Conservation (phyloP, 345 rosid genomes). For the Lenwebbia sp. region DNA sequence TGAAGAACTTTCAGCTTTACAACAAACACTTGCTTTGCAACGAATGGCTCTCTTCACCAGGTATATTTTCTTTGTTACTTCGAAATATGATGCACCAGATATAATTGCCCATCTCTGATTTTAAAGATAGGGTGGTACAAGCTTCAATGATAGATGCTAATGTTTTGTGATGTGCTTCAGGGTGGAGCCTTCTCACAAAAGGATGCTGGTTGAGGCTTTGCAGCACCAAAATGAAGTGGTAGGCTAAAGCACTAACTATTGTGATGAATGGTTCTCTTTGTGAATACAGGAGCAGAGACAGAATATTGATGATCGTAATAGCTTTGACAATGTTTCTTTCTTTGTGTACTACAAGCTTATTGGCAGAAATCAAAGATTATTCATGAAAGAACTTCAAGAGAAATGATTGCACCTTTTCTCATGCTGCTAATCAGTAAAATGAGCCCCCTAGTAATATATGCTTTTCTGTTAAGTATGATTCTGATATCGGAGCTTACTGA, state of each 20-base stretch:
- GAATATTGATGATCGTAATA: neutral
- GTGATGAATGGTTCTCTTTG: neutral
- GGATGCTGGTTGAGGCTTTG: slow-evolving; percentile 96
- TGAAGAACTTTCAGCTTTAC: slow-evolving; percentile 88
- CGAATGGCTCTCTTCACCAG: slow-evolving; percentile 91
- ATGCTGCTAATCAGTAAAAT: neutral
- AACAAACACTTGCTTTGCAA: slow-evolving; percentile 75
- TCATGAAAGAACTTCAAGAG: neutral
- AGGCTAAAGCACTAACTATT: slow-evolving; percentile 2
- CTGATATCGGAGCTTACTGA: neutral
- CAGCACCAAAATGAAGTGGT: slow-evolving; percentile 99
- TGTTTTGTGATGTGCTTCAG: slow-evolving; percentile 16
- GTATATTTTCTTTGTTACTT: slow-evolving; percentile 10
- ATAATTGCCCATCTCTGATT: neutral
- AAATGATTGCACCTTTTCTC: neutral
- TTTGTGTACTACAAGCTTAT: neutral
- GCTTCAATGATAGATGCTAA: neutral
- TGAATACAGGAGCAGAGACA: neutral
- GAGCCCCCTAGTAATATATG: neutral
- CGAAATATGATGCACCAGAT: neutral
- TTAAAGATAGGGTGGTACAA: neutral
- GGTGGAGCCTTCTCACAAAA: slow-evolving; percentile 98
- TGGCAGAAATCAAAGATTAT: neutral
- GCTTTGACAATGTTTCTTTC: neutral
- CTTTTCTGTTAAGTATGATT: neutral